Percentiles rank a stretch among this genome's conserved stretches.
phyloP scores from a whole-genome alignment of 2,329 filamentous ascomycete genomes.

The Calonectria pseudoreteaudii region DNA sequence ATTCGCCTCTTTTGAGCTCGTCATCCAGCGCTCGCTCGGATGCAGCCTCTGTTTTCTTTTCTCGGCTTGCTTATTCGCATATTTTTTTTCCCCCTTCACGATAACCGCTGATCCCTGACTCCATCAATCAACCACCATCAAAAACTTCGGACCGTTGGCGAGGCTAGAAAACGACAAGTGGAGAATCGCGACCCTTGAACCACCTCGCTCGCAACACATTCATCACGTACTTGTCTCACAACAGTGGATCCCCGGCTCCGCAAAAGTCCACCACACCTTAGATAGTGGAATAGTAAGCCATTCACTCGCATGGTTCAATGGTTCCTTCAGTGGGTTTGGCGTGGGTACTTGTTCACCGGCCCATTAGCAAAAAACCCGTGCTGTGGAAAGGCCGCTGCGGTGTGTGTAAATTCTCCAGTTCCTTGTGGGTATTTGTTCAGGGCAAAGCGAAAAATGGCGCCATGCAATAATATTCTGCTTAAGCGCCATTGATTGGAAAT shows the following conservation, averaged over 20 bases:
- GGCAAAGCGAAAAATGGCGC: neutral
- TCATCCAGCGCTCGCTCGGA: neutral
- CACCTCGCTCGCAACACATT: slow-evolving; percentile 4
- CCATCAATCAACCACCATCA: neutral
- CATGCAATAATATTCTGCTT: neutral
- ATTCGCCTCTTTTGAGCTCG: neutral
- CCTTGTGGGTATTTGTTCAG: neutral
- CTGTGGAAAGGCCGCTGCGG: neutral
- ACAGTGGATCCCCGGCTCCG: slow-evolving; percentile 13
- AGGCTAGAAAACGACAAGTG: slow-evolving; percentile 7
- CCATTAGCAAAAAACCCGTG: neutral
- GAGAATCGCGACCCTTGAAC: neutral
- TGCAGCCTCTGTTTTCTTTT: neutral
- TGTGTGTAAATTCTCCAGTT: neutral
- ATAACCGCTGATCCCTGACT: neutral
- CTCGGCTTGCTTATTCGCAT: neutral
- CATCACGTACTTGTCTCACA: slow-evolving; percentile 7
- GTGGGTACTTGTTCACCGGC: neutral
- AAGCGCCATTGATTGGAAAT: neutral
- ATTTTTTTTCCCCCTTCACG: neutral
- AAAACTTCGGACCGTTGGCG: neutral
- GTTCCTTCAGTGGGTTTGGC: neutral
- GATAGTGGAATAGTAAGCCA: slow-evolving; percentile 8
- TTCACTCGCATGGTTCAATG: neutral
- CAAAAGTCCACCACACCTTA: slow-evolving; percentile 11